These are phyloP conservation scores for Lupinus albus DNA, from an alignment of 306 rosid species.

Conservation along the genomic window DNA sequence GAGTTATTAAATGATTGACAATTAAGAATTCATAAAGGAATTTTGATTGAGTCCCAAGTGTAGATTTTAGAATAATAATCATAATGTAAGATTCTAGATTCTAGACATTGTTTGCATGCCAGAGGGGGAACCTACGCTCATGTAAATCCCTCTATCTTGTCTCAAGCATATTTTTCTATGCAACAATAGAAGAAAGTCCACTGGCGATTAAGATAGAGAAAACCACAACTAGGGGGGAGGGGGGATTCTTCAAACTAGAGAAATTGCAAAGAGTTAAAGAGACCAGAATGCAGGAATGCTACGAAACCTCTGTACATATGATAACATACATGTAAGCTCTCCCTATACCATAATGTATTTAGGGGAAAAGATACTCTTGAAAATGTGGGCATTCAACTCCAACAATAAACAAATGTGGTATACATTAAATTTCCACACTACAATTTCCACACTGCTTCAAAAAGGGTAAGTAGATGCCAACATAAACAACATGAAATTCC, in stretches of 20 bases:
- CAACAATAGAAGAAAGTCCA: background rate
- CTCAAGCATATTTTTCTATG: background rate
- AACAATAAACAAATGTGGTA: background rate
- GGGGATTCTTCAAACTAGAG: conserved; percentile 1
- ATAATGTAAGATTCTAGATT: background rate
- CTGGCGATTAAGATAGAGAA: background rate
- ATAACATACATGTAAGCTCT: background rate
- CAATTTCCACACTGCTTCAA: conserved; percentile 1
- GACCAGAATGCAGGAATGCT: conserved; percentile 5
- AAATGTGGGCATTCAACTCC: background rate
- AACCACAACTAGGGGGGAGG: background rate
- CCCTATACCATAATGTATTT: background rate
- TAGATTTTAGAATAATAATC: conserved; percentile 5
- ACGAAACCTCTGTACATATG: background rate
- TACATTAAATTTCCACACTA: conserved; percentile 1
- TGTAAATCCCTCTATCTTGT: background rate
- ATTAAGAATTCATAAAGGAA: background rate
- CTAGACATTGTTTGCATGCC: conserved; percentile 10
- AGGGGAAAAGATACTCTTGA: background rate
- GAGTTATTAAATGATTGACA: conserved; percentile 2
- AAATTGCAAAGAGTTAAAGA: conserved; percentile 1
- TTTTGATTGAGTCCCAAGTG: background rate
- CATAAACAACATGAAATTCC: conserved; percentile 2
- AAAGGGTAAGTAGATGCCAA: conserved; percentile 8
- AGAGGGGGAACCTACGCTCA: background rate